Conservation (phyloP, 2,329 filamentous ascomycete genomes). For the Fusarium graminum region DNA sequence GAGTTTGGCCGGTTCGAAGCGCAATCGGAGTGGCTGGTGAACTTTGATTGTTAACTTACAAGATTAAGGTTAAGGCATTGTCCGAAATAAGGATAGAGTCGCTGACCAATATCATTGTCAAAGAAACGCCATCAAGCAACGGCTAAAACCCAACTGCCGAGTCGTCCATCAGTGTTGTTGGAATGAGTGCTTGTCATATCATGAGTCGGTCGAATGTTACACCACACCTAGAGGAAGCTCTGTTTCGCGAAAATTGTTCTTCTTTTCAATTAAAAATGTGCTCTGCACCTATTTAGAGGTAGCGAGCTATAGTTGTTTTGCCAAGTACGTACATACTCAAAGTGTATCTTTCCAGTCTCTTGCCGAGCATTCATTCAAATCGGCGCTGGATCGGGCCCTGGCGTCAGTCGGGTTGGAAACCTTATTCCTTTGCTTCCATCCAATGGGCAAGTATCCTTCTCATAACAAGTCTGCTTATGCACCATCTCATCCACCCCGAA, state of each 20-base stretch:
- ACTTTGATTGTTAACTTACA: constrained; percentile 11
- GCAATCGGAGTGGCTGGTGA: constrained; percentile 16
- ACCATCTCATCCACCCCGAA: constrained; percentile 18
- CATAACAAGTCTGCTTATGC: constrained; percentile 4
- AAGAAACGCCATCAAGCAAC: constrained; percentile 8
- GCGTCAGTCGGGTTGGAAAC: constrained; percentile 11
- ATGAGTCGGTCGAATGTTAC: constrained; percentile 7
- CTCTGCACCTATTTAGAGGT: constrained; percentile 36
- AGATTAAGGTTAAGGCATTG: constrained; percentile 33
- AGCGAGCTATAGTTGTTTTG: constrained; percentile 39
- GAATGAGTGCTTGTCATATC: constrained; percentile 15
- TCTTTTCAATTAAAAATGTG: constrained; percentile 41
- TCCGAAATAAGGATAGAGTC: constrained; percentile 24
- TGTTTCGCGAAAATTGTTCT: constrained; percentile 35
- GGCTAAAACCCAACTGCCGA: constrained; percentile 2
- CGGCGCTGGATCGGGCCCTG: constrained; percentile 3
- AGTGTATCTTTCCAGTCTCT: constrained; percentile 31
- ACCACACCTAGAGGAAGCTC: constrained; percentile 8
- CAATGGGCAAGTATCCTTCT: constrained; percentile 7
- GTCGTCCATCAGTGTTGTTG: constrained; percentile 15
- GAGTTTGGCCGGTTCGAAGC: constrained; percentile 1
- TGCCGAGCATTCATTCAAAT: constrained; percentile 9
- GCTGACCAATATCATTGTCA: not conserved
- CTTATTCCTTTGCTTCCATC: constrained; percentile 14
- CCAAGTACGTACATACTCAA: constrained; percentile 43